Evolutionary conservation across 257 asterid genomes (phyloP).

Genomic region (Eucommia ulmoides): DNA sequence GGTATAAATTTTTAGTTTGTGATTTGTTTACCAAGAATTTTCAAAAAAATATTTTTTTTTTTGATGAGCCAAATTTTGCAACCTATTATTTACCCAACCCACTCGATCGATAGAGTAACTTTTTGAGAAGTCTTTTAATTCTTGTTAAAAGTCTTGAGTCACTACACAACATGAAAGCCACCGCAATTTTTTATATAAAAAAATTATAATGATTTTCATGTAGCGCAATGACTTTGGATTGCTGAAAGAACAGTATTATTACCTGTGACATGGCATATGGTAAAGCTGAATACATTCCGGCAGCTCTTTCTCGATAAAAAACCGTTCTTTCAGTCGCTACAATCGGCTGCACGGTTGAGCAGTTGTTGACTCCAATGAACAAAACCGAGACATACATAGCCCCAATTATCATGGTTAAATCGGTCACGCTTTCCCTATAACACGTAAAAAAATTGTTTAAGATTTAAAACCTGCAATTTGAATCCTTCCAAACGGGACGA

Average conservation of each 20-base stretch:
- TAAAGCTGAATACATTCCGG: conserved; percentile 85
- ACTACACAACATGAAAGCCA: not conserved
- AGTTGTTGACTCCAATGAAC: conserved; percentile 61
- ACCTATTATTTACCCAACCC: not conserved
- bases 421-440: not conserved
- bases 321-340: conserved; percentile 72
- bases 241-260: not conserved
- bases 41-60: no score
- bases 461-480: not conserved
- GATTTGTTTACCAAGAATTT: no score
- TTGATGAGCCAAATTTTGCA: not conserved
- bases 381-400: conserved; percentile 71
- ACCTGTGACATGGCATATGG: conserved; percentile 70
- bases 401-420: conserved; percentile 27
- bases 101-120: not conserved
- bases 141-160: not conserved
- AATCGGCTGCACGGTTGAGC: conserved; percentile 68
- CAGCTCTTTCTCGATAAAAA: conserved; percentile 81
- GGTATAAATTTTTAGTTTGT: no score
- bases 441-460: not conserved
- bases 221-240: no score
- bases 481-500: not conserved
- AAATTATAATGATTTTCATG: no score
- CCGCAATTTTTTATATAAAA: not conserved
- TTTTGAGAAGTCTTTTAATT: not conserved